phyloP scores from a whole-genome alignment of 495 filamentous ascomycete genomes.

The Penicillium diatomitis region DNA sequence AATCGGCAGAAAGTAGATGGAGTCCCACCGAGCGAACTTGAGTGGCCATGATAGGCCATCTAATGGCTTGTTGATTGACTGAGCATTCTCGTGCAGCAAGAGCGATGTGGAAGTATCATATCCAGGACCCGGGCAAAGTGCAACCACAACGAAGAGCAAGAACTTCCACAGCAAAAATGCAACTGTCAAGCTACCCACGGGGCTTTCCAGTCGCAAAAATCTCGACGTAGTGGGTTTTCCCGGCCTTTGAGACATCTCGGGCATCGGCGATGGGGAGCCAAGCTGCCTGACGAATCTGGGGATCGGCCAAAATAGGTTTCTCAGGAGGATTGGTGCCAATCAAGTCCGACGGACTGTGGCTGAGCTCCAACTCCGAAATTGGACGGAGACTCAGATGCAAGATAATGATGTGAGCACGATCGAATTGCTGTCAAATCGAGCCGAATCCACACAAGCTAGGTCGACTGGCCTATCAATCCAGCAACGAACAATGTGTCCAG shows the following conservation, averaged over 20 bases:
- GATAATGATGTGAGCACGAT: no score
- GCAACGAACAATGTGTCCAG: no score
- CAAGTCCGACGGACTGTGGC: no score
- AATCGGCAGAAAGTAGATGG: slow-evolving; percentile 70
- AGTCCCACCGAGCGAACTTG: slow-evolving; percentile 80
- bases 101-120: slow-evolving; percentile 86
- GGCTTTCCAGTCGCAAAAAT: slow-evolving; percentile 24
- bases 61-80: slow-evolving; percentile 6
- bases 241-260: slow-evolving; percentile 10
- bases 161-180: slow-evolving; percentile 58
- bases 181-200: slow-evolving; percentile 27
- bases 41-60: slow-evolving; percentile 18
- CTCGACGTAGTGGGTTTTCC: slow-evolving; percentile 7
- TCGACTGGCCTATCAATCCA: no score
- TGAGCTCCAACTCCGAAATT: no score
- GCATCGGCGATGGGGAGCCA: background rate
- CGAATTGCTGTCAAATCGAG: no score
- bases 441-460: no score
- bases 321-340: no score
- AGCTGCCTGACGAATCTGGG: no score
- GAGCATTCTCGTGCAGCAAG: slow-evolving; percentile 25
- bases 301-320: no score
- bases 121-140: slow-evolving; percentile 56
- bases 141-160: slow-evolving; percentile 55
- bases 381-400: no score